Evolutionary conservation across 202 grass and related monocot species (phyloP), one percentile per base, ranked within the genome.

Genomic region (Bolboschoenoplectus hybrid): DNA sequence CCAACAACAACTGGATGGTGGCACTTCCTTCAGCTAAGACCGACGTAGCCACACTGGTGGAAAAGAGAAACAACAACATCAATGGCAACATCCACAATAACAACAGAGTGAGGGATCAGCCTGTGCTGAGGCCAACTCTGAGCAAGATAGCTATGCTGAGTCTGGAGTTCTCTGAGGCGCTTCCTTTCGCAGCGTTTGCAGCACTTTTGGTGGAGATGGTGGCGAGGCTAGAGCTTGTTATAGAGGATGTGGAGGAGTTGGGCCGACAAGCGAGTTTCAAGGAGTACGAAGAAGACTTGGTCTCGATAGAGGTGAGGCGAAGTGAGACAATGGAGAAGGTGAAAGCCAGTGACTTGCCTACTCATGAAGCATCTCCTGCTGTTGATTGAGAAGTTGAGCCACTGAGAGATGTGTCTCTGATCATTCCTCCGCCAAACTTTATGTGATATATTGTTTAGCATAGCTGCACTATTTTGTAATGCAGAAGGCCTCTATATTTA

Each of bases 161-260:
- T 86, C 90, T 98, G 2, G 96, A 95, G 84, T 98, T 98, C 62
- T 98, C 93, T 1, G 87, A 98, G 75, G 96, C 96, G 19, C 93
- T 98, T 1, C 93, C 96, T 35, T 95, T 98, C 51, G 93, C 96
- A 10, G 96, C 96, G 38, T 98, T 98, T 83, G 96, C 96, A 26
- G 93, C 96, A 58, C 65, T 95, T 85, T 77, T 98, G 73, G 96
- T 98, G 67, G 96, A 98, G 87, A 98, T 95, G 96, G 93, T 89
- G 40, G 91, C 91, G 2, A 89, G 96, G 81, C 81, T 98, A 50
- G 96, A 98, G 84, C 74, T 94, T 35, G 91, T 98, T 49, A 98
- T 98, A 13, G 91, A 98, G 82, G 96, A 89, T 76, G 93, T 98
- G 11, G 91, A 94, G 82, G 85, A 94, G 61, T 89, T 95, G 79